A percentile compares a stretch with the other conserved stretches of the same genome.
These are phyloP conservation scores for Scleroderma bovista DNA, from an alignment of 768 basidiomycete species.

Conservation along the genomic window DNA sequence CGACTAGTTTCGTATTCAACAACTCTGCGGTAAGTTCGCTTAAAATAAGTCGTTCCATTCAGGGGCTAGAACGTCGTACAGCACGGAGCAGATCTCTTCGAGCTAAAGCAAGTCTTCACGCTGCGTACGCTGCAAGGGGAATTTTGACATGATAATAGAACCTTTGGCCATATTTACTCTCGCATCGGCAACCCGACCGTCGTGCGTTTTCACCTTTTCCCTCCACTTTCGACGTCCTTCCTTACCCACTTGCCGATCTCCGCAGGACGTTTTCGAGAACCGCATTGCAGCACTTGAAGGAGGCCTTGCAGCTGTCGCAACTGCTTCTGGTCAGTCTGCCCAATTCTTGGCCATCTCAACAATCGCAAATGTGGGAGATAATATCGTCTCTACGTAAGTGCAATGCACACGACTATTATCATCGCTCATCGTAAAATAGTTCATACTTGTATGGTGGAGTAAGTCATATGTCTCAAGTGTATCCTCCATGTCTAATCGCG, in stretches of 20 bases:
- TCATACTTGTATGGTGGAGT: conserved; percentile 59
- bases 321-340: conserved; percentile 56
- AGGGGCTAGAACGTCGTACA: conserved; percentile 14
- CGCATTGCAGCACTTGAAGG: conserved; percentile 62
- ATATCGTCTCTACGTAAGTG: conserved; percentile 55
- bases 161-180: conserved; percentile 47
- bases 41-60: not conserved
- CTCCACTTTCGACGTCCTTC: not conserved
- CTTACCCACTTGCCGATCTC: not conserved
- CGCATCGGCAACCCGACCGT: conserved; percentile 54
- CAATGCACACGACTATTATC: not conserved
- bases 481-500: not conserved
- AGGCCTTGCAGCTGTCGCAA: conserved; percentile 52
- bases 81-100: conserved; percentile 54
- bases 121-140: not conserved
- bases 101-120: conserved; percentile 28
- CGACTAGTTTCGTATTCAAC: conserved; percentile 53
- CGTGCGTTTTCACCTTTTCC: conserved; percentile 28
- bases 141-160: conserved; percentile 15
- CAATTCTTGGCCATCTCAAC: conserved; percentile 55
- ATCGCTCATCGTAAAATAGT: conserved; percentile 17
- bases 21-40: conserved; percentile 37
- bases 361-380: conserved; percentile 52
- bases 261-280: conserved; percentile 61
- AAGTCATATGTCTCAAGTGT: conserved; percentile 12